Conservation (phyloP, 2,329 filamentous ascomycete species). For the Xylaria hypoxylon region DNA sequence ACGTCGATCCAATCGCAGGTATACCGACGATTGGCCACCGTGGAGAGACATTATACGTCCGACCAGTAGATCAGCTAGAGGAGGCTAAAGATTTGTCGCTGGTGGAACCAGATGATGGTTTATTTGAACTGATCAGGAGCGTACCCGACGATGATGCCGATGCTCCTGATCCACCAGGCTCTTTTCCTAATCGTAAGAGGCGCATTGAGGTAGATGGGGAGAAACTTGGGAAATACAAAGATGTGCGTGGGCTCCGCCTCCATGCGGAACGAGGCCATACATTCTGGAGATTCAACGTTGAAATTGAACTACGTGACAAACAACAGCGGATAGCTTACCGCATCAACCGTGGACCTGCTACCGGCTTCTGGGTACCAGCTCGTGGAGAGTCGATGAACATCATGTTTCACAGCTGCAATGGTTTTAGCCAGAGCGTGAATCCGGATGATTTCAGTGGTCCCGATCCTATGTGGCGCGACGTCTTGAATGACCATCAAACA, state of each 20-base stretch:
- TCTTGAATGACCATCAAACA: conserved; percentile 90
- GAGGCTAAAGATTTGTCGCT: conserved; percentile 82
- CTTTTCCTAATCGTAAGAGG: conserved; percentile 65
- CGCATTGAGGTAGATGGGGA: conserved; percentile 78
- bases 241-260: conserved; percentile 83
- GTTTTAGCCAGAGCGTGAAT: conserved; percentile 85
- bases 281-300: conserved; percentile 97
- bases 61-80: conserved; percentile 86
- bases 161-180: conserved; percentile 62
- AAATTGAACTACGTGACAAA: conserved; percentile 82
- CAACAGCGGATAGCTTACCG: conserved; percentile 94
- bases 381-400: conserved; percentile 92
- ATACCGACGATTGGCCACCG: conserved; percentile 86
- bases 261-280: conserved; percentile 89
- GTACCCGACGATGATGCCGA: conserved; percentile 62
- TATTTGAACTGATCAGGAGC: conserved; percentile 78
- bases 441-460: conserved; percentile 87
- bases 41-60: conserved; percentile 87
- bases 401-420: conserved; percentile 99
- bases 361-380: conserved; percentile 94
- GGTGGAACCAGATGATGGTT: conserved; percentile 81
- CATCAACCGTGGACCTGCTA: conserved; percentile 89
- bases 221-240: conserved; percentile 81
- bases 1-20: conserved; percentile 89
- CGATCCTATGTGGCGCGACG: conserved; percentile 96